Base-by-base conservation (phyloP, 2,329 filamentous ascomycete genomes). In the Fusarium longipes region DNA sequence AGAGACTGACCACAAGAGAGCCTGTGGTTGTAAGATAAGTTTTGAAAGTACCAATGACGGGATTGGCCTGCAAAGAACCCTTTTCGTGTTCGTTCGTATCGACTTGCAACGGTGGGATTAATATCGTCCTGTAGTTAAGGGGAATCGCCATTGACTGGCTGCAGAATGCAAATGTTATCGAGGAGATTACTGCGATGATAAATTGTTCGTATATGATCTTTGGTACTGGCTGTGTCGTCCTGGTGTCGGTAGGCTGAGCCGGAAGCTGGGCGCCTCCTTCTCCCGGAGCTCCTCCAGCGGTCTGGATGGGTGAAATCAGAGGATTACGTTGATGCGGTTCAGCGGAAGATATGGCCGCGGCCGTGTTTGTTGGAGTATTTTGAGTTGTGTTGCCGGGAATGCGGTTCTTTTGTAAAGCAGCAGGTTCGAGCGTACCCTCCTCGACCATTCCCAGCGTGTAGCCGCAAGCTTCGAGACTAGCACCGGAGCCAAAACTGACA, bases 1-100 rank as follows among this genome's bases (percentile, higher is more conserved):
- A 79, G 25, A 88, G 71, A 39, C 80, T 82, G 25, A 87, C 77
- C 15, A 88, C 75, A 9, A 89, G 77, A 12, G 81, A 81, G 4
- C 86, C 86, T 0, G 83, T 84, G 3, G 84, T 87, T 8, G 86
- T 88, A 49, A 88, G 73, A 63, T 86, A 86, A 10, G 83, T 80
- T 45, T 82, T 82, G 17, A 88, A 80, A 8, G 83, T 86, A 4
- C 83, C 86, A 22, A 85, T 74, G 4, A 84, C 62, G 15, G 74
- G 73, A 17, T 70, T 58, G 14, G 59, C 60, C 42, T 67, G 68
- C n/a, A 66, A 29, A 15, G 54, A 45, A 12, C 60, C 47, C 29
- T 62, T 67, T 25, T 70, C 67, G 9, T 62, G 57, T 27, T 68
- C 70, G 30, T 58, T 47, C 30, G 47, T 39, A 50, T 63, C 56